Base-by-base conservation (phyloP, 345 rosid genomes). In the Psidium friedrichsthalianum region DNA sequence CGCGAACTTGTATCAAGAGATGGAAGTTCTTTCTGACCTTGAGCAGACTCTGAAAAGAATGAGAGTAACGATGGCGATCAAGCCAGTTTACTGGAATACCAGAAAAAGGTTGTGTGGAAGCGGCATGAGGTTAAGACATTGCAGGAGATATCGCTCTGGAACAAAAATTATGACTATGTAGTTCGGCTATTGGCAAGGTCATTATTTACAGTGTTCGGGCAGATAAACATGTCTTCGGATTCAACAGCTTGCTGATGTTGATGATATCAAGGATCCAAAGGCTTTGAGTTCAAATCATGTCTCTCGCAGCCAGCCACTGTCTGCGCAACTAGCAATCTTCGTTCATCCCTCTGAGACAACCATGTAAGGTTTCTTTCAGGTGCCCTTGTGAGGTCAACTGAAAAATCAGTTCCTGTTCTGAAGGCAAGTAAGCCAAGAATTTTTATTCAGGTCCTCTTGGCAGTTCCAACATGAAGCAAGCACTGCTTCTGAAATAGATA, bases 361-460 rank as follows among this genome's bases (percentile, higher is more conserved):
- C 88, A 90, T 86, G 89, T 96, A 52, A 93, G 96, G 88, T 96
- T 94, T 90, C 90, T 95, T 85, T 97, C 99, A 59, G 98, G 98
- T 56, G 98, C 98, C 54, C 89, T 95, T 83, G 95, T 91, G 16
- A 91, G 86, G 84, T 92, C 76, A 83, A 84, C 87, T 20, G 83
- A 87, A 29, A 92, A 92, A 80, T 91, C 95, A 14, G 96, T 91
- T 52, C 92, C 92, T 11, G 84, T 59, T 86, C 15, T 84, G 51
- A 94, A 89, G 90, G 78, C 94, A 22, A 92, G 88, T 44, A 90
- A 85, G 84, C 86, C 85, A 91, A 87, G 81, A 90, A 94, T 89
- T 94, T 91, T 90, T 92, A 91, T 89, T 97, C 99, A 24, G 98
- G 98, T 61, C 98, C 99, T 91, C 94, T 97, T 86, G 89, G 86